Evolutionary conservation across 768 basidiomycete species (phyloP).

Genomic region (Hypholoma fasciculare): DNA sequence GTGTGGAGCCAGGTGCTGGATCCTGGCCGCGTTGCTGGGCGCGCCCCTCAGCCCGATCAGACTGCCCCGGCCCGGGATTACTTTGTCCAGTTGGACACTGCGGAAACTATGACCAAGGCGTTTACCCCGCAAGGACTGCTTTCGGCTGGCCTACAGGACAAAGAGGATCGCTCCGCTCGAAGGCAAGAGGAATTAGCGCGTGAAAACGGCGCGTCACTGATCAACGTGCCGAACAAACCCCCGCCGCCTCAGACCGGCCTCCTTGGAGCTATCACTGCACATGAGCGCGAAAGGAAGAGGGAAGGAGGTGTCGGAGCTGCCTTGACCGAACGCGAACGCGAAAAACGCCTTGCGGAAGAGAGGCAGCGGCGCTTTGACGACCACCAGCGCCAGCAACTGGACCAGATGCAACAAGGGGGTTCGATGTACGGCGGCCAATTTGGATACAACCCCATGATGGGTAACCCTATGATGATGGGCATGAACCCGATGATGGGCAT

Average conservation of each 20-base stretch:
- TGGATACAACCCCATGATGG: conserved; percentile 71
- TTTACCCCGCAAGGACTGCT: conserved; percentile 94
- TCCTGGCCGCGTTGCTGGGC: conserved; percentile 47
- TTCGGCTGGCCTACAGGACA: conserved; percentile 93
- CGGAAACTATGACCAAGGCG: conserved; percentile 84
- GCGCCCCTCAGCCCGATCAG: conserved; percentile 40
- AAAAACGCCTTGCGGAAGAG: conserved; percentile 89
- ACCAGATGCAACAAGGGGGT: conserved; percentile 83
- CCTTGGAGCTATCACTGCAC: conserved; percentile 93
- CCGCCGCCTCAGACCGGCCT: conserved; percentile 94
- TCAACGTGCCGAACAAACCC: conserved; percentile 95
- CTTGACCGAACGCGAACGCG: conserved; percentile 92
- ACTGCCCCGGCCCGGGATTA: conserved; percentile 48
- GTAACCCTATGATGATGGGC: conserved; percentile 66
- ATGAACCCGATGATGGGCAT: conserved; percentile 52
- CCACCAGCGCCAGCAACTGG: conserved; percentile 83
- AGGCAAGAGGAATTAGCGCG: conserved; percentile 92
- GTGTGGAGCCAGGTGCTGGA: conserved; percentile 93
- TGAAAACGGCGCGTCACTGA: conserved; percentile 86
- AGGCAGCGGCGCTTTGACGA: conserved; percentile 92
- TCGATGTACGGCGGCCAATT: conserved; percentile 65
- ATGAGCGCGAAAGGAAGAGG: conserved; percentile 91
- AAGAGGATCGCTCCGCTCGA: conserved; percentile 94
- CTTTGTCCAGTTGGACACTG: conserved; percentile 72
- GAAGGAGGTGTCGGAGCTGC: conserved; percentile 95